These are phyloP conservation scores for Rauvolfia tetraphylla DNA, from an alignment of 257 asterid species.

Conservation along the genomic window DNA sequence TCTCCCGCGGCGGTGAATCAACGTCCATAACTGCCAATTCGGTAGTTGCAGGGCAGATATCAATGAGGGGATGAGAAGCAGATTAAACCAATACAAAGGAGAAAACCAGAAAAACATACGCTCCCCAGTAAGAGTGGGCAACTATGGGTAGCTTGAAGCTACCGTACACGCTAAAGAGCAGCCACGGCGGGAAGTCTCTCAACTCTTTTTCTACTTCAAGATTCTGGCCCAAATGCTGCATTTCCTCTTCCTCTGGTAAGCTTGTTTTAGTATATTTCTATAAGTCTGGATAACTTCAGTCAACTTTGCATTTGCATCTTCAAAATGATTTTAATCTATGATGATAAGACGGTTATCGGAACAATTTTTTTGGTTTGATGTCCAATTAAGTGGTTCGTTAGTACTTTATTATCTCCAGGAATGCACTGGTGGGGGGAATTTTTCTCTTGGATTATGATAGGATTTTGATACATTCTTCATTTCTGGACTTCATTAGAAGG, in stretches of 20 bases:
- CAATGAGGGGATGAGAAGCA: slow-evolving; percentile 5
- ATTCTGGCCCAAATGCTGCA: slow-evolving; percentile 24
- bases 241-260: slow-evolving; percentile 35
- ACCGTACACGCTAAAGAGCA: slow-evolving; percentile 37
- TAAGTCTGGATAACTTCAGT: too few relatives aligned
- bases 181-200: slow-evolving; percentile 30
- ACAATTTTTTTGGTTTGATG: background rate
- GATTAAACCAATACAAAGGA: background rate
- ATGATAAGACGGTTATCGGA: background rate
- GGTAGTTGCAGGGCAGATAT: background rate
- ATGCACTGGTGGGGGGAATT: background rate
- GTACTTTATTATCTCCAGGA: background rate
- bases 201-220: slow-evolving; percentile 37
- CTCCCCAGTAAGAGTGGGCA: background rate
- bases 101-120: background rate
- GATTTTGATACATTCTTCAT: background rate
- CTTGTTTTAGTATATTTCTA: background rate
- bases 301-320: background rate
- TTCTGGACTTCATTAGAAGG: background rate
- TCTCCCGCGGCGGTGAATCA: slow-evolving; percentile 8
- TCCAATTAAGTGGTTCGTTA: background rate
- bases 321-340: background rate
- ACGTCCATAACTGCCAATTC: slow-evolving; percentile 44
- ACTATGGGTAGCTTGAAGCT: slow-evolving; percentile 55
- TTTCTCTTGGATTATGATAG: background rate